Percentiles rank a stretch among this genome's conserved stretches.
phyloP scores from a whole-genome alignment of 2,329 filamentous ascomycete species.

The Nemania abortiva region DNA sequence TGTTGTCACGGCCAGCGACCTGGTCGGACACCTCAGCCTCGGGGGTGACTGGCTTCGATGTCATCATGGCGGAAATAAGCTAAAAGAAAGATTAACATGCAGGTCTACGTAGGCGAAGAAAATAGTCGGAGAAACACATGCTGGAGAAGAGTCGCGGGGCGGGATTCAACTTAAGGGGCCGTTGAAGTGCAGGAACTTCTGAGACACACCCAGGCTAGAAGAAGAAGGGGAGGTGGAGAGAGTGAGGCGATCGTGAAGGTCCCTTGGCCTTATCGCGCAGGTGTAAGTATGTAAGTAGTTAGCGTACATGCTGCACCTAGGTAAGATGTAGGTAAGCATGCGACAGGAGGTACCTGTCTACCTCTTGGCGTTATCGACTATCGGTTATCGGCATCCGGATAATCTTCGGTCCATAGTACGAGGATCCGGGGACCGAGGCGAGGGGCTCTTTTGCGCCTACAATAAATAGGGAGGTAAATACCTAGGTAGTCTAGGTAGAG shows the following conservation, averaged over 20 bases:
- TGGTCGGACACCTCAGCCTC: slow-evolving; percentile 25
- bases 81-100: slow-evolving; percentile 31
- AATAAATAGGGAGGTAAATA: no score
- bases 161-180: slow-evolving; percentile 28
- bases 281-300: not conserved
- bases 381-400: slow-evolving; percentile 32
- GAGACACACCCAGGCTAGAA: slow-evolving; percentile 34
- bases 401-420: slow-evolving; percentile 7
- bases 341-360: not conserved
- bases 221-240: slow-evolving; percentile 27
- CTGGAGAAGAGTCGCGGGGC: slow-evolving; percentile 18
- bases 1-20: not conserved
- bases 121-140: slow-evolving; percentile 31
- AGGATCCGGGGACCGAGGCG: no score
- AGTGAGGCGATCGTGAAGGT: slow-evolving; percentile 38
- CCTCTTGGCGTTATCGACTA: slow-evolving; percentile 23
- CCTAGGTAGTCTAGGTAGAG: no score
- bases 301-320: not conserved
- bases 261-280: slow-evolving; percentile 29
- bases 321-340: not conserved
- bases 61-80: slow-evolving; percentile 17
- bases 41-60: slow-evolving; percentile 17
- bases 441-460: no score
- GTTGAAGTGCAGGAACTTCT: slow-evolving; percentile 29
- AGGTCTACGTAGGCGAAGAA: slow-evolving; percentile 19